phyloP scores from a whole-genome alignment of 805 yeast species.

The Blastobotrys chiropterorum region DNA sequence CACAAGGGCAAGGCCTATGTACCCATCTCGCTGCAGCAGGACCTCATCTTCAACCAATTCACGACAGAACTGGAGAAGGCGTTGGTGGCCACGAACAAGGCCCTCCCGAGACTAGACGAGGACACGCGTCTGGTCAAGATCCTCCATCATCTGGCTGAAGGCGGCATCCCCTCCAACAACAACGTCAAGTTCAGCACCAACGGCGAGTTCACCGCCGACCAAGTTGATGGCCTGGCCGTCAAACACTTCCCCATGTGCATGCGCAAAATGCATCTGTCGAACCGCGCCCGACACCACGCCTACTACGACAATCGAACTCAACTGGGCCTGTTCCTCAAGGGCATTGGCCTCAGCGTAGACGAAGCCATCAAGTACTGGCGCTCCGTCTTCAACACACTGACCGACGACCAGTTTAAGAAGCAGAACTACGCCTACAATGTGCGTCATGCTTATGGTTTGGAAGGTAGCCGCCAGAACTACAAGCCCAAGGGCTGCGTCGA shows the following conservation, averaged over 20 bases:
- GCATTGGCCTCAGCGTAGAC: conserved; percentile 79
- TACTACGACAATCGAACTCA: conserved; percentile 82
- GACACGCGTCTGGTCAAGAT: conserved; percentile 86
- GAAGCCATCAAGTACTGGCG: conserved; percentile 88
- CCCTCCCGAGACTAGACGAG: conserved; percentile 80
- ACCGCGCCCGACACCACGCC: conserved; percentile 61
- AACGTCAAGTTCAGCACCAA: conserved; percentile 25
- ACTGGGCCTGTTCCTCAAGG: conserved; percentile 76
- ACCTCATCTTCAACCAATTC: conserved; percentile 65
- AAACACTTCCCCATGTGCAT: conserved; percentile 81
- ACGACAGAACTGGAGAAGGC: conserved; percentile 44
- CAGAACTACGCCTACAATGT: conserved; percentile 86
- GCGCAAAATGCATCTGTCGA: conserved; percentile 54
- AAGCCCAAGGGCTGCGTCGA: conserved; percentile 80
- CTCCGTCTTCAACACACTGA: conserved; percentile 53
- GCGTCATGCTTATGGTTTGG: conserved; percentile 85
- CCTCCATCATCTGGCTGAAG: conserved; percentile 67
- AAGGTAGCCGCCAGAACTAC: conserved; percentile 82
- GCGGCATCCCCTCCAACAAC: conserved; percentile 40
- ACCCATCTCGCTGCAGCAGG: conserved; percentile 73
- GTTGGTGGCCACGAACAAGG: conserved; percentile 63
- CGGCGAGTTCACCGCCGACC: conserved; percentile 53
- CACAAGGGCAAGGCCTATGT: conserved; percentile 73
- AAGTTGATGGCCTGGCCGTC: conserved; percentile 49
- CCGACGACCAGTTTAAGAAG: conserved; percentile 61